These are phyloP conservation scores for Penicillium freii DNA, from an alignment of 2,329 filamentous ascomycete species.

Conservation along the genomic window DNA sequence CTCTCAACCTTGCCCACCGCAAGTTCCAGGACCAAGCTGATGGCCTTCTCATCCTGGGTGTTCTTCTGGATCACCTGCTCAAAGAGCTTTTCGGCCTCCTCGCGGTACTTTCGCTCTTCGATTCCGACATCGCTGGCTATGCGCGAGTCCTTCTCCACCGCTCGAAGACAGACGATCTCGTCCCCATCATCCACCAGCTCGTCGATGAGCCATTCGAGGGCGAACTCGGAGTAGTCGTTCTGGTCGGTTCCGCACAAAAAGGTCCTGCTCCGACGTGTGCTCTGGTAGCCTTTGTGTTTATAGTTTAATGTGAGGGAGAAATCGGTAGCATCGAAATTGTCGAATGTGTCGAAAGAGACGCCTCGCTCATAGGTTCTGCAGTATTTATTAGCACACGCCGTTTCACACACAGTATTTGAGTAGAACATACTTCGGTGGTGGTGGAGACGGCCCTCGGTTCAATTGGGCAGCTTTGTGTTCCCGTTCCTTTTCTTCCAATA, in stretches of 20 bases:
- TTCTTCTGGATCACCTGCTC: conserved; percentile 77
- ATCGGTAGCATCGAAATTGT: conserved; percentile 63
- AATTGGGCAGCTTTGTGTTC: conserved; percentile 24
- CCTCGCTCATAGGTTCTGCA: conserved; percentile 62
- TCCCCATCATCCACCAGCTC: conserved; percentile 92
- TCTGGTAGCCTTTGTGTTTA: conserved; percentile 82
- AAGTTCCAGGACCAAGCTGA: conserved; percentile 82
- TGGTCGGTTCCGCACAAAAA: conserved; percentile 91
- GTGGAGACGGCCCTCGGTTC: conserved; percentile 38
- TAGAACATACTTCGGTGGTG: conserved; percentile 41
- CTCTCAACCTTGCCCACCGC: conserved; percentile 85
- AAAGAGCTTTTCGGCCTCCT: conserved; percentile 72
- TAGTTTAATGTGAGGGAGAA: conserved; percentile 80
- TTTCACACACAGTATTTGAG: neutral
- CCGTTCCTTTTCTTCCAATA: conserved; percentile 21
- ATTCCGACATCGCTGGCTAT: conserved; percentile 60
- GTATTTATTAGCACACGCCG: conserved; percentile 4
- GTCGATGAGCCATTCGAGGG: conserved; percentile 86
- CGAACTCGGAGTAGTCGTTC: conserved; percentile 88
- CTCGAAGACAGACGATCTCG: conserved; percentile 85
- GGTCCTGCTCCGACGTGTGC: conserved; percentile 75
- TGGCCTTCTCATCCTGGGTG: conserved; percentile 70
- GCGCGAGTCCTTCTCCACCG: conserved; percentile 78
- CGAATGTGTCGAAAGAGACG: conserved; percentile 73
- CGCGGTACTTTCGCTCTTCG: conserved; percentile 68